Base-by-base conservation (phyloP, 2,329 filamentous ascomycete species). In the Ophiocordyceps australis region DNA sequence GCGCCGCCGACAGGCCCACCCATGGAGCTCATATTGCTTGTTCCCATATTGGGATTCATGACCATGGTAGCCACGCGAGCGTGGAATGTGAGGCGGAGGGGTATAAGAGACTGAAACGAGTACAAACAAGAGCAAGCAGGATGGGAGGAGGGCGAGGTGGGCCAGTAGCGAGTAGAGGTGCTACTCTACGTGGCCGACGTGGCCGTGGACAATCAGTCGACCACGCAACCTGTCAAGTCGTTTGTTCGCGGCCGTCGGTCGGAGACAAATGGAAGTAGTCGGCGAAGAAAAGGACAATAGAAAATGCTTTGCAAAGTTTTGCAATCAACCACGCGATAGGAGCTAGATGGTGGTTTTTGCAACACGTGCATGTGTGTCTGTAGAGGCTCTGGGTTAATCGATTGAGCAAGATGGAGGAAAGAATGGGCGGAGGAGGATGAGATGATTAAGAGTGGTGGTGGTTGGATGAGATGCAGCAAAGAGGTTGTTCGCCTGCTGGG, bases 21-120 rank as follows among this genome's bases (percentile, higher is more conserved):
- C 65, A 75, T 71, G 47, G 65, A 59, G 45, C 62, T 68, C 68
- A 81, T 79, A 44, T 59, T 65, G 43, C 62, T 64, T 72, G 82
- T 78, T 43, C 66, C 52, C 22, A 55, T 45, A 55, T 67, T 74
- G 48, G 50, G 58, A 58, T 67, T 74, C 64, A 70, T 69, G 40
- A 45, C 40, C 39, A 41, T 44, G 32, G 30, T 36, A 31, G 30
- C 30, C 27, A 26, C 28, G 20, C 24, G 28, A 17, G 27, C 27
- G 30, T 33, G 30, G 32, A 28, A 31, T n/a, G n/a, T n/a, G 32
- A 28, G 25, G 33, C 30, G 33, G 31, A 32, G 37, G 35, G 35
- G 35, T 35, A 23, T 21, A 20, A 26, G 23, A 14, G 12, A 15
- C 17, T 23, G 15, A 16, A 23, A 14, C 13, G 17, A 20, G 14